A percentile compares a stretch with the other conserved stretches of the same genome.
phyloP scores from a whole-genome alignment of 805 yeast species.

The Komagataella mondaviorum region DNA sequence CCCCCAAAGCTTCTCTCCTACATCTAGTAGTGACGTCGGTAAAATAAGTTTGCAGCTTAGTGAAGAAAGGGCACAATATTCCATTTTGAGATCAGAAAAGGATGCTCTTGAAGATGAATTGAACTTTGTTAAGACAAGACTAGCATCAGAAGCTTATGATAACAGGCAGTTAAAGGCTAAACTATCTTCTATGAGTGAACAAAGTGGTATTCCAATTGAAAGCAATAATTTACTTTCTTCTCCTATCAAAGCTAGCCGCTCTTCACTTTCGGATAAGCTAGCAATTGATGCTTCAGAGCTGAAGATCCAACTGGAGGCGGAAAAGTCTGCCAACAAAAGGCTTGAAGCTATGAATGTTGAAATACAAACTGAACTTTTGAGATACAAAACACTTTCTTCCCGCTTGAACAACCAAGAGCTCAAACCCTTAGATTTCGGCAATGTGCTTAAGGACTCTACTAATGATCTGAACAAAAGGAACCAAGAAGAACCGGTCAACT shows the following conservation, averaged over 20 bases:
- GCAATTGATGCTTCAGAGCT: neutral
- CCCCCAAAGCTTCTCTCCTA: neutral
- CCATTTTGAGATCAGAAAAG: constrained; percentile 4
- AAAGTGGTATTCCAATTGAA: neutral
- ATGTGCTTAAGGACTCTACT: neutral
- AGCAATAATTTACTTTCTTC: neutral
- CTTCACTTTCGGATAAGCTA: neutral
- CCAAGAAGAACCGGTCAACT: constrained; percentile 19
- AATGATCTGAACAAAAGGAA: constrained; percentile 26
- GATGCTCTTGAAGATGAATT: constrained; percentile 8
- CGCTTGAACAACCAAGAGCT: neutral
- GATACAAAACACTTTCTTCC: constrained; percentile 13
- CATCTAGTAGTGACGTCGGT: constrained; percentile 28
- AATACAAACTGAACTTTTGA: constrained; percentile 20
- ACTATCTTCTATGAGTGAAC: constrained; percentile 19
- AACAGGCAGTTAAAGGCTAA: constrained; percentile 33
- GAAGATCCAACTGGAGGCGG: constrained; percentile 7
- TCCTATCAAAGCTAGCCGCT: neutral
- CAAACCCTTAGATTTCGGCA: neutral
- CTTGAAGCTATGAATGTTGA: constrained; percentile 17
- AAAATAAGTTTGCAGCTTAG: constrained; percentile 35
- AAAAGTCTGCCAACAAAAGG: constrained; percentile 17
- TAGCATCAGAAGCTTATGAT: constrained; percentile 53
- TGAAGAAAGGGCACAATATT: constrained; percentile 19
- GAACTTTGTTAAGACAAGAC: constrained; percentile 35